phyloP scores from a whole-genome alignment of 768 basidiomycete genomes.

The Kockovaella imperatae region DNA sequence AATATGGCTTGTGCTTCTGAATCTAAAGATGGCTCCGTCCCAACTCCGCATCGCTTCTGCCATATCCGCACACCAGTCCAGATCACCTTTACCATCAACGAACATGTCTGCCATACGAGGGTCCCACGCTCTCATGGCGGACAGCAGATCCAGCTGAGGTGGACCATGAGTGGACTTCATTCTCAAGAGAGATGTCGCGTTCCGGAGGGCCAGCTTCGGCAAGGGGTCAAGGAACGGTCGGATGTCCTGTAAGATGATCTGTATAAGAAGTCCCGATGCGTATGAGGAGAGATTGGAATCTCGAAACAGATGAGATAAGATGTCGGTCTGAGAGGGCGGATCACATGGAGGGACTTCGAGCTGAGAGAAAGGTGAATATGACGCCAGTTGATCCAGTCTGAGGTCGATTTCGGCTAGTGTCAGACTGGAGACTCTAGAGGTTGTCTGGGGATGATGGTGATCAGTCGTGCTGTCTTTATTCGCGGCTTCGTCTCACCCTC shows the following conservation, averaged over 20 bases:
- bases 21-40: too few species aligned
- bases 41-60: slow-evolving; percentile 40
- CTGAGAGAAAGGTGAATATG: slow-evolving; percentile 57
- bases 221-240: slow-evolving; percentile 69
- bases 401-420: slow-evolving; percentile 53
- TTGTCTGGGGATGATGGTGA: slow-evolving; percentile 3
- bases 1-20: too few species aligned
- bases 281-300: slow-evolving; percentile 51
- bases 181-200: slow-evolving; percentile 50
- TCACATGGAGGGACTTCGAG: slow-evolving; percentile 13
- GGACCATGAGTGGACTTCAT: slow-evolving; percentile 55
- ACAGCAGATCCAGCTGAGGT: slow-evolving; percentile 52
- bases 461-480: neutral
- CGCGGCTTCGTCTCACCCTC: slow-evolving; percentile 47
- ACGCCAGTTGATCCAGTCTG: slow-evolving; percentile 68
- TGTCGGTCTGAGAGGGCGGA: slow-evolving; percentile 11
- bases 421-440: too few species aligned
- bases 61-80: slow-evolving; percentile 53
- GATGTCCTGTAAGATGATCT: slow-evolving; percentile 82
- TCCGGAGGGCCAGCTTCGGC: slow-evolving; percentile 45
- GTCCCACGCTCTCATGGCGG: slow-evolving; percentile 71
- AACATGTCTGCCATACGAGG: slow-evolving; percentile 54
- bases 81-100: slow-evolving; percentile 50
- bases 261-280: slow-evolving; percentile 64
- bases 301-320: slow-evolving; percentile 57